Conservation (phyloP, 768 basidiomycete species). For the Tulasnella sp. region DNA sequence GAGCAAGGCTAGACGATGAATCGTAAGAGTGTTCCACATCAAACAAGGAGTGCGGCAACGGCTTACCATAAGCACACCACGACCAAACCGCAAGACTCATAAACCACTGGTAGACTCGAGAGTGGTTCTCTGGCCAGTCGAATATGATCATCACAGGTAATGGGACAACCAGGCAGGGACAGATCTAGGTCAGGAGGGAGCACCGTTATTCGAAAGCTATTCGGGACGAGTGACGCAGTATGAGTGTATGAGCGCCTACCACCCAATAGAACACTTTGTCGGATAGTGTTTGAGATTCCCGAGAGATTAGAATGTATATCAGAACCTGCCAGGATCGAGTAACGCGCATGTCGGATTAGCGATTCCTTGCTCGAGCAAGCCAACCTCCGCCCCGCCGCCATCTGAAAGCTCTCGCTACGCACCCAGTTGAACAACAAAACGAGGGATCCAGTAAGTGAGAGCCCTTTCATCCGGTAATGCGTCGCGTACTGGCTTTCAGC, state of each 20-base stretch:
- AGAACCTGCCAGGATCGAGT: not conserved
- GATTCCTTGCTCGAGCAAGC: not conserved
- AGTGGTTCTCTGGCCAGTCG: slow-evolving; percentile 34
- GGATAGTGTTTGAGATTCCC: slow-evolving; percentile 18
- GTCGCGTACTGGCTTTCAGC: slow-evolving; percentile 22
- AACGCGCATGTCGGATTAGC: not conserved
- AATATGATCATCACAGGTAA: slow-evolving; percentile 36
- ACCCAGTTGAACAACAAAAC: slow-evolving; percentile 39
- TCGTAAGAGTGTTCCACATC: not conserved
- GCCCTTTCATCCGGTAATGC: slow-evolving; percentile 29
- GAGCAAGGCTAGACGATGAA: slow-evolving; percentile 1
- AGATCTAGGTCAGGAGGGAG: not conserved
- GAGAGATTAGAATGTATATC: slow-evolving; percentile 26
- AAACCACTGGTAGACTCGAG: slow-evolving; percentile 35
- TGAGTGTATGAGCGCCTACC: slow-evolving; percentile 9
- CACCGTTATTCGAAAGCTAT: not conserved
- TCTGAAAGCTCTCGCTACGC: slow-evolving; percentile 32
- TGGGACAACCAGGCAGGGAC: slow-evolving; percentile 32
- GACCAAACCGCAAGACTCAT: slow-evolving; percentile 34
- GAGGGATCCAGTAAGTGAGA: slow-evolving; percentile 30
- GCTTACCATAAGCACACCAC: slow-evolving; percentile 28
- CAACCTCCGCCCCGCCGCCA: too few relatives aligned
- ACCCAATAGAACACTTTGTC: slow-evolving; percentile 29
- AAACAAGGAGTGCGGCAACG: not conserved
- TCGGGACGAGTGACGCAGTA: slow-evolving; percentile 7